Evolutionary conservation across 371 early-diverging fungal species (phyloP).

Genomic region (Mucor circinelloides): DNA sequence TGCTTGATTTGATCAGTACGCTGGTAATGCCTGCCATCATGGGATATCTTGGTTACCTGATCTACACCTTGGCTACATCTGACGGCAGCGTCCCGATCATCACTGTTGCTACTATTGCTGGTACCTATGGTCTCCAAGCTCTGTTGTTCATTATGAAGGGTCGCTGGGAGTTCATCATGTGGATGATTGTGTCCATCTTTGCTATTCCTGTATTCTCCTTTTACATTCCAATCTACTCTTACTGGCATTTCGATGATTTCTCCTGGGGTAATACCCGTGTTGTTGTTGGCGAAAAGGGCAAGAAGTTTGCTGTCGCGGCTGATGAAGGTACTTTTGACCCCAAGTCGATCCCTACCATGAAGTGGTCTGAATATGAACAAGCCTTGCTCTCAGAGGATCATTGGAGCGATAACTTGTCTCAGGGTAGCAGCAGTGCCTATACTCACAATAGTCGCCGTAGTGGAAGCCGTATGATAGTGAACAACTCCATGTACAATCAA

Average conservation of each 20-base stretch:
- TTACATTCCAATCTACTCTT: slow-evolving; percentile 83
- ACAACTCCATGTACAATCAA: slow-evolving; percentile 5
- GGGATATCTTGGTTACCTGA: slow-evolving; percentile 83
- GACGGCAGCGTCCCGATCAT: slow-evolving; percentile 87
- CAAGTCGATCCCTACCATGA: slow-evolving; percentile 66
- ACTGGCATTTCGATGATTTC: slow-evolving; percentile 98
- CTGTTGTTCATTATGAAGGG: slow-evolving; percentile 84
- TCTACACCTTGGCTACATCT: slow-evolving; percentile 91
- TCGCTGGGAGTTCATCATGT: slow-evolving; percentile 91
- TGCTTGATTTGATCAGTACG: slow-evolving; percentile 93
- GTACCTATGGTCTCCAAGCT: slow-evolving; percentile 84
- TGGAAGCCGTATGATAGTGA: slow-evolving; percentile 1
- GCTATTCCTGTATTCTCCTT: slow-evolving; percentile 87
- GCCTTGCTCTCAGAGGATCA: slow-evolving; percentile 53
- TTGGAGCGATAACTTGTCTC: slow-evolving; percentile 43
- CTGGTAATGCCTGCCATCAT: slow-evolving; percentile 93
- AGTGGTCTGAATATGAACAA: slow-evolving; percentile 93
- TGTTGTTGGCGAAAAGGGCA: slow-evolving; percentile 78
- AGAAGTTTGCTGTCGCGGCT: slow-evolving; percentile 56
- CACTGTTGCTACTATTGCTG: slow-evolving; percentile 46
- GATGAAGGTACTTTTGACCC: slow-evolving; percentile 62
- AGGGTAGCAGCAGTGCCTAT: slow-evolving; percentile 34
- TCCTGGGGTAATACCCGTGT: slow-evolving; percentile 98
- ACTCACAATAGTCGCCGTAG: slow-evolving; percentile 26
- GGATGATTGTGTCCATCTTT: slow-evolving; percentile 91